Evolutionary conservation across 2,329 filamentous ascomycete species (phyloP).

Genomic region (Onygena corvina): DNA sequence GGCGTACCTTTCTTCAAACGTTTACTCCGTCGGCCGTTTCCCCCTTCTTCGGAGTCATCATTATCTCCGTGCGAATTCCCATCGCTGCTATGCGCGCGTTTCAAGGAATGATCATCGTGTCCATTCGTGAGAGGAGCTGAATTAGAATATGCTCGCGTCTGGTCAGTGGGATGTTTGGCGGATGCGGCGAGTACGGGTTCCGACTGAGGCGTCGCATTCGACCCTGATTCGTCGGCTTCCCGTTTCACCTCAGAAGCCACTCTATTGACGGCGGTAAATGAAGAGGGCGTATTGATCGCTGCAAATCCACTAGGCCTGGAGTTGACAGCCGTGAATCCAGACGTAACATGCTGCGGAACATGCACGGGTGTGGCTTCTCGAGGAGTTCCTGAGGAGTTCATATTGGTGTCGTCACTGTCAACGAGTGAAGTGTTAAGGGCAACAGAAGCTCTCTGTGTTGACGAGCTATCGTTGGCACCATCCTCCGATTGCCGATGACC

Average conservation of each 20-base stretch:
- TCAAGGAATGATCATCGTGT: slow-evolving; percentile 48
- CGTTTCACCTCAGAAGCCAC: slow-evolving; percentile 33
- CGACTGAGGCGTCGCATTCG: slow-evolving; percentile 51
- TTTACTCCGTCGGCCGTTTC: slow-evolving; percentile 72
- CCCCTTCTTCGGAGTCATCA: slow-evolving; percentile 46
- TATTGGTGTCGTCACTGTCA: slow-evolving; percentile 23
- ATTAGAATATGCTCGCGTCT: slow-evolving; percentile 44
- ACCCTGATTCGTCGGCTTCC: slow-evolving; percentile 45
- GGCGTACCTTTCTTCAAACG: slow-evolving; percentile 71
- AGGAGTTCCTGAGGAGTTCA: slow-evolving; percentile 25
- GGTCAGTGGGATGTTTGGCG: slow-evolving; percentile 54
- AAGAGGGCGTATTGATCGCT: slow-evolving; percentile 43
- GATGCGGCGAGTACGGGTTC: slow-evolving; percentile 36
- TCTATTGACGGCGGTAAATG: slow-evolving; percentile 34
- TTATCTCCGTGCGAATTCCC: slow-evolving; percentile 35
- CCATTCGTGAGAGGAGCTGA: slow-evolving; percentile 44
- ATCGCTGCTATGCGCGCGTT: slow-evolving; percentile 60
- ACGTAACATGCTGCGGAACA: slow-evolving; percentile 22
- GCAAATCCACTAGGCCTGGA: slow-evolving; percentile 43
- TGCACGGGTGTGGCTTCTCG: slow-evolving; percentile 28
- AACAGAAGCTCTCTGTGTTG: slow-evolving; percentile 43
- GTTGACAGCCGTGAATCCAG: slow-evolving; percentile 65
- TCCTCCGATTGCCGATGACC: slow-evolving; percentile 39
- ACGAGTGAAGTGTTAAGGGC: slow-evolving; percentile 46
- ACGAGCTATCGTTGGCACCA: slow-evolving; percentile 57